Evolutionary conservation across 2,329 filamentous ascomycete species (phyloP).

Genomic region (Aschersonia sp.): DNA sequence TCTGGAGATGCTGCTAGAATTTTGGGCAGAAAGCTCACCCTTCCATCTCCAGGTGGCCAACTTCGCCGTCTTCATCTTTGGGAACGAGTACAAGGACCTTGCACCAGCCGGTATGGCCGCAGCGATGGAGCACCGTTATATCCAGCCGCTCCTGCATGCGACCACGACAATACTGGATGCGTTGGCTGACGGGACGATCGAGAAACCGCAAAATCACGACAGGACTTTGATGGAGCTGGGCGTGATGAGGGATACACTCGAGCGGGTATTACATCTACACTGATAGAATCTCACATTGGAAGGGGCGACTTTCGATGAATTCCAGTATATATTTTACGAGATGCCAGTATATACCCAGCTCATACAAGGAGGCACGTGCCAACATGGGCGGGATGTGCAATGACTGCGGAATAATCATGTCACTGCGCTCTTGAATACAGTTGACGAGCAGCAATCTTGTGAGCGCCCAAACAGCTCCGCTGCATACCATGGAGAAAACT

Average conservation of each 20-base stretch:
- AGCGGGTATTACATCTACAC: slow-evolving; percentile 22
- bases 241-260: slow-evolving; percentile 27
- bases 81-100: slow-evolving; percentile 27
- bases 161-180: slow-evolving; percentile 21
- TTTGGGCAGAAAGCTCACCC: slow-evolving; percentile 34
- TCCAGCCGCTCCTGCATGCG: slow-evolving; percentile 34
- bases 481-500: too few species aligned
- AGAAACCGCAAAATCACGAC: slow-evolving; percentile 12
- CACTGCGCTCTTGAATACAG: too few species aligned
- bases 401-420: too few species aligned
- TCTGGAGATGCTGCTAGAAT: slow-evolving; percentile 30
- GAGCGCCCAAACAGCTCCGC: too few species aligned
- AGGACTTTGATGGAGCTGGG: slow-evolving; percentile 23
- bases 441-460: too few species aligned
- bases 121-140: slow-evolving; percentile 43
- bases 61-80: slow-evolving; percentile 43
- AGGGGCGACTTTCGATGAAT: not conserved
- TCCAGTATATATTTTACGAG: too few species aligned
- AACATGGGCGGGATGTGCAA: too few species aligned
- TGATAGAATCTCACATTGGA: slow-evolving; percentile 7
- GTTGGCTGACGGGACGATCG: slow-evolving; percentile 16
- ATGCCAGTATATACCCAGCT: too few species aligned
- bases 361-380: too few species aligned
- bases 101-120: slow-evolving; percentile 41
- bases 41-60: slow-evolving; percentile 47